Percentiles rank a stretch among this genome's conserved stretches.
phyloP scores from a whole-genome alignment of 2,329 filamentous ascomycete genomes.

The Monosporascus sp. region DNA sequence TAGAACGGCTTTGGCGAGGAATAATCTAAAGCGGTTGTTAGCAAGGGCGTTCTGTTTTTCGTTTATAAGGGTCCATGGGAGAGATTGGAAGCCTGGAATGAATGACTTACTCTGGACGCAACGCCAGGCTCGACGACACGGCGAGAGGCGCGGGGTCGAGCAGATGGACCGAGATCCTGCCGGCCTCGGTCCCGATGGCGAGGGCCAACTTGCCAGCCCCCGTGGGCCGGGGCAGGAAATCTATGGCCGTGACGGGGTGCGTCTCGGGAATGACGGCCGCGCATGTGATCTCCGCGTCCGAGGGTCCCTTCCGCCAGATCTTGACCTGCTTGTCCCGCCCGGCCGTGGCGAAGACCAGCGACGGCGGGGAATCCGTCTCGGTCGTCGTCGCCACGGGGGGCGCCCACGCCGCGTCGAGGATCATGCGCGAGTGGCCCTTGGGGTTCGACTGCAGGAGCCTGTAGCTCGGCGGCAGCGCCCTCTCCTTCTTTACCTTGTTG shows the following conservation, averaged over 20 bases:
- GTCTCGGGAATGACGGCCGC: slow-evolving; percentile 49
- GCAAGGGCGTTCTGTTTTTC: neutral
- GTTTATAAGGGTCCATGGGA: neutral
- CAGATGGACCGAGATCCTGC: slow-evolving; percentile 39
- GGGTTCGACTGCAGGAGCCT: slow-evolving; percentile 59
- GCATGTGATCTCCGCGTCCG: slow-evolving; percentile 41
- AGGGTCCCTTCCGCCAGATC: slow-evolving; percentile 49
- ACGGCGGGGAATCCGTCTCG: slow-evolving; percentile 12
- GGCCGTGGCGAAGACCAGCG: slow-evolving; percentile 71
- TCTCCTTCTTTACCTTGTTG: neutral
- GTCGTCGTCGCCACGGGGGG: slow-evolving; percentile 36
- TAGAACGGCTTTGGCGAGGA: slow-evolving; percentile 59
- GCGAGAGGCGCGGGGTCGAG: slow-evolving; percentile 36
- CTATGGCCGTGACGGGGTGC: slow-evolving; percentile 65
- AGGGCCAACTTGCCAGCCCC: slow-evolving; percentile 35
- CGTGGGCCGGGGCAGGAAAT: slow-evolving; percentile 47
- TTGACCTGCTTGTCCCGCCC: slow-evolving; percentile 84
- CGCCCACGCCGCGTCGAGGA: slow-evolving; percentile 82
- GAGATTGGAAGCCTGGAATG: neutral
- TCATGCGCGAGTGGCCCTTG: slow-evolving; percentile 90
- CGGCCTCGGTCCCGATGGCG: slow-evolving; percentile 55
- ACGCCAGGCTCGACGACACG: slow-evolving; percentile 30
- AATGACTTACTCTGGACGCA: slow-evolving; percentile 35
- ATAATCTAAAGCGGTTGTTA: slow-evolving; percentile 35
- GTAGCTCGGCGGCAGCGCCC: slow-evolving; percentile 39